These are phyloP conservation scores for Solanum gracilifrons DNA, from an alignment of 257 asterid genomes.

Conservation along the genomic window DNA sequence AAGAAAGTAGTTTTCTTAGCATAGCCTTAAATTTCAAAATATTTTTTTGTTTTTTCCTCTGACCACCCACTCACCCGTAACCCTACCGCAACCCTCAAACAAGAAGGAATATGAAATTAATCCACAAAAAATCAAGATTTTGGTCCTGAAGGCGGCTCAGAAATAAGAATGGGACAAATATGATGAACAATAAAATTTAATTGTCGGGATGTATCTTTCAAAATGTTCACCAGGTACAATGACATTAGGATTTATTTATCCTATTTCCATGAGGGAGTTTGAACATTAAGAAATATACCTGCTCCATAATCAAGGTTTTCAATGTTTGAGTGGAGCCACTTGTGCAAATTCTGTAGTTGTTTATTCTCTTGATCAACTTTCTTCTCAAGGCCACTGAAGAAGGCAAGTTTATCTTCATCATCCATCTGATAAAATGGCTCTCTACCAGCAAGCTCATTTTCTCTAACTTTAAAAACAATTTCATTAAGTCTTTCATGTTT, in stretches of 20 bases:
- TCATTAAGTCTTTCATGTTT: constrained; percentile 76
- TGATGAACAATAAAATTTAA: neutral
- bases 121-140: neutral
- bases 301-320: constrained; percentile 96
- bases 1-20: neutral
- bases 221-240: neutral
- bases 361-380: constrained; percentile 69
- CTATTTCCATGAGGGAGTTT: neutral
- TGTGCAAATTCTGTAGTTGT: constrained; percentile 61
- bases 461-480: constrained; percentile 84
- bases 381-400: constrained; percentile 84
- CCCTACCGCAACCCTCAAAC: neutral
- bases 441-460: constrained; percentile 88
- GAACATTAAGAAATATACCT: constrained; percentile 31
- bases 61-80: neutral
- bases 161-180: neutral
- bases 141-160: neutral
- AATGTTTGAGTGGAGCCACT: constrained; percentile 78
- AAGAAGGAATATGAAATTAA: neutral
- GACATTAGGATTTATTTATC: neutral
- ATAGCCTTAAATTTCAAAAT: neutral
- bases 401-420: constrained; percentile 56
- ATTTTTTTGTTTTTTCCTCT: neutral
- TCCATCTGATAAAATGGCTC: constrained; percentile 78
- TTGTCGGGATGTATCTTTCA: neutral